A percentile compares a stretch with the other conserved stretches of the same genome.
Evolutionary conservation across 176 grass and related monocot species (phyloP).

Genomic region (Bothriochloa decipiens): DNA sequence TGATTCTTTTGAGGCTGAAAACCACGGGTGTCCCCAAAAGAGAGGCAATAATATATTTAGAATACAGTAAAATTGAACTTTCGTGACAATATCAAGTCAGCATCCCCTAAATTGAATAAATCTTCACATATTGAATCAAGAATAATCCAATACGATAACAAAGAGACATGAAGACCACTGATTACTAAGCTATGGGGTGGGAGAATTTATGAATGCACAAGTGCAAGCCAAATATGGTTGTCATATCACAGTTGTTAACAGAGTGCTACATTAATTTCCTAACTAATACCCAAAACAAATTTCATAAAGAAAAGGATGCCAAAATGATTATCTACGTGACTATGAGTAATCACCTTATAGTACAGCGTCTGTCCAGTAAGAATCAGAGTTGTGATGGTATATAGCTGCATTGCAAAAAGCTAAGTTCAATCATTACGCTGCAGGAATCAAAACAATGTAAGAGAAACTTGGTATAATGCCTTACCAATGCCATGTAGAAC

Average conservation of each 20-base stretch:
- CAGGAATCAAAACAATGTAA: slow-evolving; percentile 6
- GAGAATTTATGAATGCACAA: slow-evolving; percentile 5
- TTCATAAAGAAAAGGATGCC: background rate
- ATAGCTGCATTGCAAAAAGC: slow-evolving; percentile 76
- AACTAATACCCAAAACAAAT: background rate
- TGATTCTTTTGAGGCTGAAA: slow-evolving; percentile 58
- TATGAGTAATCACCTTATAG: slow-evolving; percentile 60
- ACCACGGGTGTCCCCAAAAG: background rate
- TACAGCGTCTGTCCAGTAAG: slow-evolving; percentile 82
- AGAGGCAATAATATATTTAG: background rate
- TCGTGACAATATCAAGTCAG: background rate
- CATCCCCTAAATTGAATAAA: background rate
- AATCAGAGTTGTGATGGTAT: slow-evolving; percentile 66
- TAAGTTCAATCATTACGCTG: background rate
- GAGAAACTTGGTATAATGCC: slow-evolving; percentile 37
- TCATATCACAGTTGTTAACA: background rate
- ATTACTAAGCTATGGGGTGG: slow-evolving; percentile 15
- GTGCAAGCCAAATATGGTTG: background rate
- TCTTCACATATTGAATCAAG: background rate
- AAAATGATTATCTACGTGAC: slow-evolving; percentile 24
- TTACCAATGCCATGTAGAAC: slow-evolving; percentile 96
- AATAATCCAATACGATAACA: background rate
- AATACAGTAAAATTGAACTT: slow-evolving; percentile 1
- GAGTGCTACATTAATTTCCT: background rate
- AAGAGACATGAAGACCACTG: slow-evolving; percentile 13